Evolutionary conservation across 2,329 filamentous ascomycete genomes (phyloP), one percentile per base, ranked within the genome.

Genomic region (Achaetomium macrosporum): DNA sequence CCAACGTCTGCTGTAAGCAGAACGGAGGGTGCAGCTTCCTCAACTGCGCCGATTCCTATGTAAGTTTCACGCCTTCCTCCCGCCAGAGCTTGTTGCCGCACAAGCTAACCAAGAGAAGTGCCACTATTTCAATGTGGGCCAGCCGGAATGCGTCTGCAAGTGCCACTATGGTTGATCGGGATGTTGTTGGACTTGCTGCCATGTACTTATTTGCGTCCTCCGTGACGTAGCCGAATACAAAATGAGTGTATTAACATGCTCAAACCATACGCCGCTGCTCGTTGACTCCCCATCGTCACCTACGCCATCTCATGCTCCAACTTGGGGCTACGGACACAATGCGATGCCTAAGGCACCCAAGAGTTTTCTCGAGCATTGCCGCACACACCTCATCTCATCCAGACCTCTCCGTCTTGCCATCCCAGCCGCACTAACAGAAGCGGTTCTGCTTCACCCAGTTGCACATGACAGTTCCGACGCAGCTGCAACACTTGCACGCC

Each of bases 401-500:
- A 25, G 25, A 25, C 7, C 25, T 25, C 25, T 4, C 25, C 4
- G 25, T 25, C 25, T 25, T n/a, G n/a, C n/a, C n/a, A n/a, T 25
- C 25, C 25, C 4, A 25, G 7, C 25, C 25, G 4, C 25, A 25
- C 25, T 25, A 37, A 37, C 35, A 61, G 29, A 63, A 67, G 6
- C 57, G 50, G 37, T 63, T 63, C 33, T 59, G 51, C 33, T 53
- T 64, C 2, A 66, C 67, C 69, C 69, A 72, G 56, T 64, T 63
- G 57, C 69, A 72, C 66, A 72, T 68, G 1, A 55, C 54, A 0
- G 58, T 47, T 6, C 67, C 68, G 5, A 72, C 64, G 47, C 69
- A 72, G 29, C 58, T 62, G 53, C 69, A 72, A 51, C 69, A 72
- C 49, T 64, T 59, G 61, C 69, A 72, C 0, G 66, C 66, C 69